Conservation (phyloP, 441 rosid species). For the Metrosideros polymorpha region DNA sequence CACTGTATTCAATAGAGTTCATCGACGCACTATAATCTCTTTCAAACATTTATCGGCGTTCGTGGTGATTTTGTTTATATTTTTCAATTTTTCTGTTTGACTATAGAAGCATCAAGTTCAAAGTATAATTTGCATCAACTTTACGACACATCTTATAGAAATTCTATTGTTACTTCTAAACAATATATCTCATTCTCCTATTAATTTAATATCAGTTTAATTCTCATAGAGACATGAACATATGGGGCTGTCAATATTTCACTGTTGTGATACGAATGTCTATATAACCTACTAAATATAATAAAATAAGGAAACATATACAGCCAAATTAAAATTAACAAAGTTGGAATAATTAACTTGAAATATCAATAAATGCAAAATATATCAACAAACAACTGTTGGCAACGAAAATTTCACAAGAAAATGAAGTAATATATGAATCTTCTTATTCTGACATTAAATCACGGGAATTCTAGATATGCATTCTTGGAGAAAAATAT, state of each 20-base stretch:
- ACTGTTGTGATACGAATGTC: not conserved
- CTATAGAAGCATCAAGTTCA: not conserved
- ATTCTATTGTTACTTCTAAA: not conserved
- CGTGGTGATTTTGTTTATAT: not conserved
- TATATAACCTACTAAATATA: not conserved
- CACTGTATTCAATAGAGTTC: not conserved
- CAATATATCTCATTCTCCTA: not conserved
- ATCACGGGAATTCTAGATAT: not conserved
- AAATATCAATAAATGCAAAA: not conserved
- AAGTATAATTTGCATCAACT: not conserved
- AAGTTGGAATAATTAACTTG: not conserved
- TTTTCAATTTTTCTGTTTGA: not conserved
- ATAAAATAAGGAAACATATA: not conserved
- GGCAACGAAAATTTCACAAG: not conserved
- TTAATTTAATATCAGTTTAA: not conserved
- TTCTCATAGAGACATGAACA: not conserved
- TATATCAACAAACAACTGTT: not conserved
- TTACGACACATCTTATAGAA: not conserved
- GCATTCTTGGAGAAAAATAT: not conserved
- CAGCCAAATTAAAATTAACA: not conserved
- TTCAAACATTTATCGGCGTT: not conserved
- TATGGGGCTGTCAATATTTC: not conserved
- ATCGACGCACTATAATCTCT: not conserved
- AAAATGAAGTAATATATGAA: not conserved
- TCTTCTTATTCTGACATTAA: not conserved